phyloP scores from a whole-genome alignment of 1,139 yeast genomes.

The Ogataea hybrid region DNA sequence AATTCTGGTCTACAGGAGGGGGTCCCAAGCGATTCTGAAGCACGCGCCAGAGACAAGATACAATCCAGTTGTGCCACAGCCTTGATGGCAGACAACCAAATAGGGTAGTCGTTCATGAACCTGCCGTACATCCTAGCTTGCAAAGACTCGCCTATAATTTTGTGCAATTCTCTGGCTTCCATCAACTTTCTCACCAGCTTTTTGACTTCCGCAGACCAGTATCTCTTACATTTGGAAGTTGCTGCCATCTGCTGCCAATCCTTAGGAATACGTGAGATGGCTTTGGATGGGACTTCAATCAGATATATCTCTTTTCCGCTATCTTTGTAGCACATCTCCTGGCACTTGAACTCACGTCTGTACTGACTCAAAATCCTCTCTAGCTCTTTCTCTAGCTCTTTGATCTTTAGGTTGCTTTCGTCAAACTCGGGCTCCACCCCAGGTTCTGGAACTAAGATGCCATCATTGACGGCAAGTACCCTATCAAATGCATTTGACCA shows the following conservation, averaged over 20 bases:
- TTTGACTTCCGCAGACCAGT: conserved; percentile 92
- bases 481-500: conserved; percentile 92
- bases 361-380: conserved; percentile 54
- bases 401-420: conserved; percentile 56
- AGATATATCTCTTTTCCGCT: conserved; percentile 91
- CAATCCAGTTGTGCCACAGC: conserved; percentile 76
- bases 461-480: conserved; percentile 61
- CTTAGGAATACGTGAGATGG: conserved; percentile 65
- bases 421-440: conserved; percentile 92
- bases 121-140: conserved; percentile 66
- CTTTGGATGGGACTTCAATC: conserved; percentile 78
- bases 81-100: conserved; percentile 58
- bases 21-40: conserved; percentile 76
- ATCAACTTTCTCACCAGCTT: conserved; percentile 68
- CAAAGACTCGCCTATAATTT: conserved; percentile 68
- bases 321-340: conserved; percentile 77
- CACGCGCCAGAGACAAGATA: conserved; percentile 69
- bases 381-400: conserved; percentile 59
- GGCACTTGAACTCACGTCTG: conserved; percentile 64
- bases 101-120: conserved; percentile 62
- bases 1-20: conserved; percentile 87
- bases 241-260: conserved; percentile 97
- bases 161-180: conserved; percentile 85
- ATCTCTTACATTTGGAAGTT: conserved; percentile 83
- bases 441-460: conserved; percentile 64